A percentile compares a stretch with the other conserved stretches of the same genome.
Evolutionary conservation across 1,139 yeast genomes (phyloP).

Genomic region (Pichia terricola): DNA sequence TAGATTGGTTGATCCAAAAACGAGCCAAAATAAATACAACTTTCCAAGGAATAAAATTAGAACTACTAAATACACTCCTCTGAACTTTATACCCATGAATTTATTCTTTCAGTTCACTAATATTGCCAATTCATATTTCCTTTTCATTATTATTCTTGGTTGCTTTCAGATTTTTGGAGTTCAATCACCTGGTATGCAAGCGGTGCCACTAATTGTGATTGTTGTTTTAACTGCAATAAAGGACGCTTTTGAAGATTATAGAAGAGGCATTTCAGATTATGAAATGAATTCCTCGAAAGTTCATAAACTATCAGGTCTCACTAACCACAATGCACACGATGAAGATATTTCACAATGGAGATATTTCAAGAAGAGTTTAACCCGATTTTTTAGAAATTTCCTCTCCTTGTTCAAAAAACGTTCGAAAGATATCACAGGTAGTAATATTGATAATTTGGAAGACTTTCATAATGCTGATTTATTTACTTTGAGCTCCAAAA

Average conservation of each 20-base stretch:
- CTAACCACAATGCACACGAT: slow-evolving; percentile 36
- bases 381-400: slow-evolving; percentile 21
- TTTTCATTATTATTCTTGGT: slow-evolving; percentile 42
- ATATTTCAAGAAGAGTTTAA: slow-evolving; percentile 34
- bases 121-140: slow-evolving; percentile 48
- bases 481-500: neutral
- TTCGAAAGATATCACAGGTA: slow-evolving; percentile 38
- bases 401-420: slow-evolving; percentile 42
- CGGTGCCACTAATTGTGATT: slow-evolving; percentile 52
- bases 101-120: slow-evolving; percentile 42
- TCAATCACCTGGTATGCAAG: slow-evolving; percentile 44
- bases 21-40: slow-evolving; percentile 13
- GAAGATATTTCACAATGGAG: slow-evolving; percentile 45
- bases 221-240: slow-evolving; percentile 45
- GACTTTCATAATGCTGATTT: slow-evolving; percentile 1
- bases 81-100: slow-evolving; percentile 46
- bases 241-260: slow-evolving; percentile 50
- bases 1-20: slow-evolving; percentile 21
- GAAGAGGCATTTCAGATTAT: slow-evolving; percentile 43
- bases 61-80: slow-evolving; percentile 52
- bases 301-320: slow-evolving; percentile 33
- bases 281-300: slow-evolving; percentile 45
- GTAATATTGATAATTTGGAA: slow-evolving; percentile 16
- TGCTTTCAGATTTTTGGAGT: slow-evolving; percentile 48
- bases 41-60: slow-evolving; percentile 50